These are phyloP conservation scores for Brettanomyces anomalus DNA, from an alignment of 805 yeast species.

Conservation along the genomic window DNA sequence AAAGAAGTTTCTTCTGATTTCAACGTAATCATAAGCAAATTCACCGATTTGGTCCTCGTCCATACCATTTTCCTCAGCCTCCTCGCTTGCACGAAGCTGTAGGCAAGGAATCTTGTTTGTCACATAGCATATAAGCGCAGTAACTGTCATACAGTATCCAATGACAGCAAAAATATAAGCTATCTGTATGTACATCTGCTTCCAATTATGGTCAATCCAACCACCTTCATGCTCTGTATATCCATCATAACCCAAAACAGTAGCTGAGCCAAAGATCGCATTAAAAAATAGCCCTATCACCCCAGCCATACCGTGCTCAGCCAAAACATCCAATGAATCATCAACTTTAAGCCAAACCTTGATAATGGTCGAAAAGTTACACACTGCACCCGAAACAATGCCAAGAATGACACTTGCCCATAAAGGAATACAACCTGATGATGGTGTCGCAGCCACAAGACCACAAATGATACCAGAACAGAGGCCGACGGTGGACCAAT, in stretches of 20 bases:
- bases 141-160: slow-evolving; percentile 70
- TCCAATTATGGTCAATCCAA: slow-evolving; percentile 85
- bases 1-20: slow-evolving; percentile 85
- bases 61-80: slow-evolving; percentile 81
- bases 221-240: slow-evolving; percentile 82
- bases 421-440: slow-evolving; percentile 82
- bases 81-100: slow-evolving; percentile 69
- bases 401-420: slow-evolving; percentile 91
- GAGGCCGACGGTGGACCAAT: slow-evolving; percentile 91
- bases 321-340: slow-evolving; percentile 89
- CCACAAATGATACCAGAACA: slow-evolving; percentile 97
- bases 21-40: slow-evolving; percentile 97
- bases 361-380: slow-evolving; percentile 85
- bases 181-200: slow-evolving; percentile 83
- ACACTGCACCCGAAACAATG: slow-evolving; percentile 65
- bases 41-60: slow-evolving; percentile 98
- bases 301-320: slow-evolving; percentile 99
- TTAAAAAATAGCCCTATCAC: slow-evolving; percentile 83
- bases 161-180: slow-evolving; percentile 70
- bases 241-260: slow-evolving; percentile 88
- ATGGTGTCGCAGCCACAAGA: slow-evolving; percentile 93
- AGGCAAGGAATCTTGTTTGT: slow-evolving; percentile 76
- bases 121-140: slow-evolving; percentile 66
- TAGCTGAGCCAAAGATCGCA: slow-evolving; percentile 78
- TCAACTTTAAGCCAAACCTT: slow-evolving; percentile 77